Evolutionary conservation across 305 asterid species (phyloP).

Genomic region (Fraxinus sp.): DNA sequence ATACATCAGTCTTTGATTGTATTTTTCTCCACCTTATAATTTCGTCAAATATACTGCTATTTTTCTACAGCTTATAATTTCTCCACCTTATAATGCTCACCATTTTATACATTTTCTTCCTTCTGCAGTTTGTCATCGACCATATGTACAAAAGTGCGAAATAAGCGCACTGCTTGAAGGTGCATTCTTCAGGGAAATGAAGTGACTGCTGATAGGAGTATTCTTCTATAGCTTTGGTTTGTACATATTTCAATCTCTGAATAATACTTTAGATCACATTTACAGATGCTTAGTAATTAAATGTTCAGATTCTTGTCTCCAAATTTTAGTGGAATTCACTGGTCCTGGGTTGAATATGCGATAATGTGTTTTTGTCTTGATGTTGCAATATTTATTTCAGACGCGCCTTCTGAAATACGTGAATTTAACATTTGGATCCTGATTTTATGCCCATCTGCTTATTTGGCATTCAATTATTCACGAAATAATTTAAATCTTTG

Average conservation of each 20-base stretch:
- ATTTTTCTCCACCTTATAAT: background rate
- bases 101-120: background rate
- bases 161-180: conserved; percentile 23
- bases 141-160: conserved; percentile 71
- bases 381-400: background rate
- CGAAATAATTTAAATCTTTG: background rate
- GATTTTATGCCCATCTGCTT: background rate
- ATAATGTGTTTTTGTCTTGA: background rate
- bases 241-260: background rate
- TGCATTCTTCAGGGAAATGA: background rate
- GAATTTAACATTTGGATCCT: background rate
- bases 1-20: background rate
- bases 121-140: conserved; percentile 58
- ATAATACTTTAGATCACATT: background rate
- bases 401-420: background rate
- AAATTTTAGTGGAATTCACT: background rate
- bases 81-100: background rate
- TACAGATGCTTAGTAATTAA: background rate
- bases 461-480: background rate
- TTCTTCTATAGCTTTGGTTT: background rate
- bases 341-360: background rate
- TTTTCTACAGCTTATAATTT: background rate
- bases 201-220: background rate
- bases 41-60: background rate
- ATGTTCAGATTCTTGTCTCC: background rate